A percentile compares a stretch with the other conserved stretches of the same genome.
Conservation (phyloP, 257 asterid genomes). For the Nicotiana otophora region DNA sequence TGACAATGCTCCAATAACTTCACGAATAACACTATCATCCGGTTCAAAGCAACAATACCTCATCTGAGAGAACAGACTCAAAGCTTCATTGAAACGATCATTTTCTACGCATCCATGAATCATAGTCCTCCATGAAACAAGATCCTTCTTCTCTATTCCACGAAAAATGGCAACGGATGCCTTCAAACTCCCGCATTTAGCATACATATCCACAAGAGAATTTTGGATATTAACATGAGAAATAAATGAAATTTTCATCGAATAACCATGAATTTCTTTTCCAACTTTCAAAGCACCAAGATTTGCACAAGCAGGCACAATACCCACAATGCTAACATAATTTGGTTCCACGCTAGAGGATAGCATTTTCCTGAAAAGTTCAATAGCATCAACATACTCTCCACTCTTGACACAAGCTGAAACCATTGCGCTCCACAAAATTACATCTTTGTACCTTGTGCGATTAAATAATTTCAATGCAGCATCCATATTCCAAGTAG, state of each 20-base stretch:
- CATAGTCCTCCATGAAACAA: constrained; percentile 74
- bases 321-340: constrained; percentile 46
- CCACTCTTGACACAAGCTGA: constrained; percentile 51
- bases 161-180: constrained; percentile 41
- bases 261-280: constrained; percentile 62
- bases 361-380: constrained; percentile 45
- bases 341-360: constrained; percentile 46
- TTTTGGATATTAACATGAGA: constrained; percentile 36
- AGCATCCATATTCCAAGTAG: constrained; percentile 43
- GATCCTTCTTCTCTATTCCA: constrained; percentile 49
- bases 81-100: constrained; percentile 31
- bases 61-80: constrained; percentile 43
- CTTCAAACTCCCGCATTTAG: constrained; percentile 49
- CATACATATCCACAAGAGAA: constrained; percentile 58
- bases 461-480: constrained; percentile 40
- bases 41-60: constrained; percentile 31
- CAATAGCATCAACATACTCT: constrained; percentile 43
- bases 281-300: constrained; percentile 45
- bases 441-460: constrained; percentile 40
- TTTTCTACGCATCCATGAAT: constrained; percentile 46
- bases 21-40: constrained; percentile 46
- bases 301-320: constrained; percentile 64
- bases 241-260: constrained; percentile 33
- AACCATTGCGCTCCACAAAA: constrained; percentile 67
- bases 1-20: constrained; percentile 44